Percentiles rank a stretch among this genome's conserved stretches.
These are phyloP conservation scores for Beta lomatogona DNA, from an alignment of 179 eudicot genomes.

Conservation along the genomic window DNA sequence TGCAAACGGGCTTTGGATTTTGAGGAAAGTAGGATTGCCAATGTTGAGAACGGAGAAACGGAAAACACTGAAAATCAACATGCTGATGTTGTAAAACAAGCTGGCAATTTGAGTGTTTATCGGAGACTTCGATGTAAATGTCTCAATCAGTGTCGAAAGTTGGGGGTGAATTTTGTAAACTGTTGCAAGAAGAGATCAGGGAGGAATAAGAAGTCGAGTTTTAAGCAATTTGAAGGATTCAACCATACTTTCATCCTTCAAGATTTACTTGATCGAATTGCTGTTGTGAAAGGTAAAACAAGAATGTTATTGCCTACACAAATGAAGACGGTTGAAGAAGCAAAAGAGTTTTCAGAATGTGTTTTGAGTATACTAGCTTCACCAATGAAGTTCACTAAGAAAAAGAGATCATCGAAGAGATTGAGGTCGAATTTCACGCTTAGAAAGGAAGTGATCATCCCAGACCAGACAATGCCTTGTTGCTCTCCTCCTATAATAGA, in stretches of 20 bases:
- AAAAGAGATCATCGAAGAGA: constrained; percentile 19
- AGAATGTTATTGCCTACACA: constrained; percentile 22
- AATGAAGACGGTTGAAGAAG: neutral
- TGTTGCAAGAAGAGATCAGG: constrained; percentile 39
- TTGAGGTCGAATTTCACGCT: neutral
- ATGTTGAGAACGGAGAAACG: neutral
- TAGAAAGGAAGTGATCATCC: neutral
- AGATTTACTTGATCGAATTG: neutral
- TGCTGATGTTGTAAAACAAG: neutral
- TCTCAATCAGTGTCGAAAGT: constrained; percentile 4
- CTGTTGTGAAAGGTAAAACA: neutral
- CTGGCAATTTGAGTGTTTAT: constrained; percentile 12
- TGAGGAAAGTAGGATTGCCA: neutral
- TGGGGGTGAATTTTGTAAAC: constrained; percentile 32
- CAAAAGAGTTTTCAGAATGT: constrained; percentile 6
- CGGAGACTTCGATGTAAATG: constrained; percentile 24
- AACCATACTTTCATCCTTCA: neutral
- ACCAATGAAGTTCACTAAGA: neutral
- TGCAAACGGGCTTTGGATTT: neutral
- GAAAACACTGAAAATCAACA: neutral
- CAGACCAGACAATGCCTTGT: neutral
- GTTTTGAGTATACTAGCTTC: constrained; percentile 19
- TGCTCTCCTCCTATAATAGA: too few relatives aligned
- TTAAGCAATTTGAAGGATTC: constrained; percentile 12
- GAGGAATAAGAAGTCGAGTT: constrained; percentile 28